Evolutionary conservation across 1,284 basidiomycete genomes (phyloP).

Genomic region (Megacollybia platyphylla): DNA sequence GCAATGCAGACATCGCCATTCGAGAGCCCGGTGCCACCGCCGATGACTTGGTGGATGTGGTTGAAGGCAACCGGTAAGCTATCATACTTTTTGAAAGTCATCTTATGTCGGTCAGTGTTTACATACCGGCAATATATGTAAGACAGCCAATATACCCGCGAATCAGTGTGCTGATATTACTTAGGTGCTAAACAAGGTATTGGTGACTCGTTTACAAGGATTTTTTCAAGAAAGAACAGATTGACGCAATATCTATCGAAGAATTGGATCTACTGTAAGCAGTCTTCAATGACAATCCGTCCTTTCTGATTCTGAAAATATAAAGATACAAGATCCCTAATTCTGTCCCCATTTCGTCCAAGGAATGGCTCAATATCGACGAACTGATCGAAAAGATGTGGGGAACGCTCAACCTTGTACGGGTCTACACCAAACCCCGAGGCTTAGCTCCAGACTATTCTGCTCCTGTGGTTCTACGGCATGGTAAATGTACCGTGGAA

Average conservation of each 20-base stretch:
- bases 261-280: slow-evolving; percentile 87
- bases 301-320: slow-evolving; percentile 4
- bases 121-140: slow-evolving; percentile 87
- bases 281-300: background rate
- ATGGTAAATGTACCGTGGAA: slow-evolving; percentile 68
- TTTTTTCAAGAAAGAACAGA: slow-evolving; percentile 37
- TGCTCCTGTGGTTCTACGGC: slow-evolving; percentile 67
- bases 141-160: slow-evolving; percentile 14
- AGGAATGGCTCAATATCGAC: slow-evolving; percentile 94
- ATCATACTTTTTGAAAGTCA: background rate
- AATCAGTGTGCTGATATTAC: background rate
- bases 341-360: slow-evolving; percentile 89
- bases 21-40: slow-evolving; percentile 88
- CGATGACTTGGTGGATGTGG: slow-evolving; percentile 95
- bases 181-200: slow-evolving; percentile 69
- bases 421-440: slow-evolving; percentile 93
- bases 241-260: slow-evolving; percentile 97
- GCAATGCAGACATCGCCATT: slow-evolving; percentile 89
- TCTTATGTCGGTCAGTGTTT: slow-evolving; percentile 48
- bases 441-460: slow-evolving; percentile 86
- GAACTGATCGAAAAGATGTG: slow-evolving; percentile 91
- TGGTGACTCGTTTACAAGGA: slow-evolving; percentile 2
- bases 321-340: slow-evolving; percentile 81
- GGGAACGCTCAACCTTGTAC: slow-evolving; percentile 79
- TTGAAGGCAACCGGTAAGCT: slow-evolving; percentile 77